These are phyloP conservation scores for Thielaviopsis punctulata DNA, from an alignment of 2,329 filamentous ascomycete genomes.

Conservation along the genomic window DNA sequence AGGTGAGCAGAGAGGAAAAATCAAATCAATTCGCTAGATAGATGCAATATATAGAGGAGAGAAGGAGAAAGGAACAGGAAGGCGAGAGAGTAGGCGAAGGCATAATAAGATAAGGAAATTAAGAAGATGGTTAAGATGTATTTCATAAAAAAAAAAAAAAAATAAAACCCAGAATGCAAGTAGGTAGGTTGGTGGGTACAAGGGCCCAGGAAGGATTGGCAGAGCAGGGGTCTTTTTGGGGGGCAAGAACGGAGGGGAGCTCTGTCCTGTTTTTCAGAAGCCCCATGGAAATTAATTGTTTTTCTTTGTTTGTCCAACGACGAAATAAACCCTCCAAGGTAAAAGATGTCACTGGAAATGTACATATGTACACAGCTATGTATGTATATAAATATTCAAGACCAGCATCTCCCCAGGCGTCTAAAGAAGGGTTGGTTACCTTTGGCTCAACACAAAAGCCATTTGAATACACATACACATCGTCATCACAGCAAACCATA, in stretches of 20 bases:
- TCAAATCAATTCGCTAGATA: not conserved
- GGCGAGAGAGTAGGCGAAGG: not conserved
- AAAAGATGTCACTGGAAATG: too few species aligned
- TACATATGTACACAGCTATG: too few species aligned
- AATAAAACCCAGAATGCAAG: not conserved
- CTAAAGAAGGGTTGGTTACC: too few species aligned
- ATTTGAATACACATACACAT: too few species aligned
- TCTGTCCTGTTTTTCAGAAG: not conserved
- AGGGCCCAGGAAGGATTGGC: too few species aligned
- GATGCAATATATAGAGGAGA: constrained; percentile 1
- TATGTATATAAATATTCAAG: too few species aligned
- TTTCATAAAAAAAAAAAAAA: not conserved
- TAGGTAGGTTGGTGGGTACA: not conserved
- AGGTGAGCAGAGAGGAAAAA: not conserved
- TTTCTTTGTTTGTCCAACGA: not conserved
- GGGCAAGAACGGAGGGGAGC: not conserved
- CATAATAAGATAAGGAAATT: not conserved
- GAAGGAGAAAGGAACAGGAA: not conserved
- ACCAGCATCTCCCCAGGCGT: too few species aligned
- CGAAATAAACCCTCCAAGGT: too few species aligned
- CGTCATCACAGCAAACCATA: too few species aligned
- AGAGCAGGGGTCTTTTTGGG: not conserved
- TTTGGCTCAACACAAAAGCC: too few species aligned
- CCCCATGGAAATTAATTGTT: not conserved
- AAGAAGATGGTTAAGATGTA: not conserved